Conservation (phyloP, 2,329 filamentous ascomycete genomes). For the Colletotrichum sp. region DNA sequence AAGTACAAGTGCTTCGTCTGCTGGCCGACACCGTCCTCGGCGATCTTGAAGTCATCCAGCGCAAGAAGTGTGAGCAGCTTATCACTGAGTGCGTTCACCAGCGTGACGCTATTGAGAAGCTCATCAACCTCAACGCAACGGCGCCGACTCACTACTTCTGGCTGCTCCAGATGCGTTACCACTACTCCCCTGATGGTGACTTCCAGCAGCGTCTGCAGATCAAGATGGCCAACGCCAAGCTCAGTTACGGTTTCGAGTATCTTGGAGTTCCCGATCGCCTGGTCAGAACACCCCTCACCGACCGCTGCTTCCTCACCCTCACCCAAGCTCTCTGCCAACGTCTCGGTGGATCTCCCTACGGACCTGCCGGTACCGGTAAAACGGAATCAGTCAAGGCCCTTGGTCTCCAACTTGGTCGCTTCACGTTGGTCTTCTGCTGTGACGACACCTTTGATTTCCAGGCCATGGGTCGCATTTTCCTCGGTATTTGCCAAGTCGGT, state of each 20-base stretch:
- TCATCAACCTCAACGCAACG: constrained; percentile 76
- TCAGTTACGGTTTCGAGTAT: constrained; percentile 98
- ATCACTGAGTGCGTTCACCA: constrained; percentile 99
- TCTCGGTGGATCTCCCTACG: constrained; percentile 95
- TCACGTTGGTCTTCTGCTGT: constrained; percentile 98
- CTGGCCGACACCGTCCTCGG: constrained; percentile 89
- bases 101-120: constrained; percentile 88
- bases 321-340: constrained; percentile 95
- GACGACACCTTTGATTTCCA: constrained; percentile 99
- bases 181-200: constrained; percentile 84
- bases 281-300: constrained; percentile 94
- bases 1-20: constrained; percentile 83
- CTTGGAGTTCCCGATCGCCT: constrained; percentile 95
- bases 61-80: constrained; percentile 97
- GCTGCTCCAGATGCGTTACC: constrained; percentile 96
- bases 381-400: constrained; percentile 99
- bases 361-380: constrained; percentile 96
- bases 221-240: constrained; percentile 94
- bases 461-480: constrained; percentile 98
- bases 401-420: constrained; percentile 93
- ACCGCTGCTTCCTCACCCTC: constrained; percentile 97
- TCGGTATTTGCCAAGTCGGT: constrained; percentile 98
- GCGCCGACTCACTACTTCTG: constrained; percentile 85
- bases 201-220: constrained; percentile 83
- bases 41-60: constrained; percentile 83